Conservation (phyloP, 495 filamentous ascomycete genomes). For the Xylaria curta region DNA sequence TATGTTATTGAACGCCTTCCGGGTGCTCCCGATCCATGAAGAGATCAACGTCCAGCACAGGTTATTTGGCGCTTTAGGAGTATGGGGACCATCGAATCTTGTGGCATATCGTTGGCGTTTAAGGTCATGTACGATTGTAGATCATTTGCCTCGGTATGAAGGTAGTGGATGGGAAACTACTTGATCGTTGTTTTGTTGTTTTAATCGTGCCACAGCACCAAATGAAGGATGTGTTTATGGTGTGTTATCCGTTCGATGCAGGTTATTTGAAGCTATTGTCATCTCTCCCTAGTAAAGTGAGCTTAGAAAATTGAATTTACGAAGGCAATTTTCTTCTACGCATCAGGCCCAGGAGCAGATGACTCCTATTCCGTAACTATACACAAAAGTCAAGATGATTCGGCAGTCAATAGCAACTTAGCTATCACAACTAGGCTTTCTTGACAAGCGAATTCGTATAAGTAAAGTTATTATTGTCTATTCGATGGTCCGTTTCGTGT, state of each 20-base stretch:
- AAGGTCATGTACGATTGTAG: not conserved
- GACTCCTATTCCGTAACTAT: not conserved
- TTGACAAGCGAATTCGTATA: not conserved
- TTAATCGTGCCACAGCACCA: not conserved
- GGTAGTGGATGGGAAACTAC: not conserved
- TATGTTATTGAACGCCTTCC: constrained; percentile 93
- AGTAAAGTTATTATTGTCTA: not conserved
- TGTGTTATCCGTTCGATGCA: not conserved
- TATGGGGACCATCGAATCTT: not conserved
- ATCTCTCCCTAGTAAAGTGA: not conserved
- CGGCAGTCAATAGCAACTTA: not conserved
- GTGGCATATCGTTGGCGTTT: constrained; percentile 21
- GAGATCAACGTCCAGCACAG: not conserved
- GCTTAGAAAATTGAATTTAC: not conserved
- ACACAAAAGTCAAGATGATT: not conserved
- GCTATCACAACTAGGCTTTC: not conserved
- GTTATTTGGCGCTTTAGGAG: constrained; percentile 8
- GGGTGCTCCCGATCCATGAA: constrained; percentile 63
- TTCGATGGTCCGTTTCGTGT: not conserved
- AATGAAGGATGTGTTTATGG: not conserved
- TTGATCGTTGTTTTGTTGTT: not conserved
- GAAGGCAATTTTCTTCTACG: not conserved
- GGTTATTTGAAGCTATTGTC: not conserved
- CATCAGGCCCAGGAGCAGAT: not conserved
- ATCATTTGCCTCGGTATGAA: not conserved